Evolutionary conservation across 1,139 yeast species (phyloP).

Genomic region (Blastobotrys raffinosifermentans): DNA sequence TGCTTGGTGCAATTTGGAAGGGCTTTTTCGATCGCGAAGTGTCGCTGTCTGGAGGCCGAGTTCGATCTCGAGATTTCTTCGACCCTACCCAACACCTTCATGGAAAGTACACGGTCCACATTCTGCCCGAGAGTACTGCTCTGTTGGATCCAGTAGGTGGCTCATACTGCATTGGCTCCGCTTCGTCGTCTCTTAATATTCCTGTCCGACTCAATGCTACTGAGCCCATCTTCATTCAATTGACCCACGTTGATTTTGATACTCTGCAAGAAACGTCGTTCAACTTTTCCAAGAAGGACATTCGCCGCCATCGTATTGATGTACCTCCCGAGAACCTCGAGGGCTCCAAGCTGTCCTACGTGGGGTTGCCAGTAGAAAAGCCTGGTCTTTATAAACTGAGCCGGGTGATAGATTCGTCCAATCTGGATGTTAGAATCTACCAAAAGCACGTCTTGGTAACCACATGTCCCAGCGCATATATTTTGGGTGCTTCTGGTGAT

Average conservation of each 20-base stretch:
- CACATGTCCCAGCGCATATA: conserved; percentile 67
- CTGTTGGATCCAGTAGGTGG: conserved; percentile 69
- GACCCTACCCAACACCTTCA: conserved; percentile 71
- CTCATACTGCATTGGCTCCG: conserved; percentile 50
- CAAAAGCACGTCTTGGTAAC: conserved; percentile 64
- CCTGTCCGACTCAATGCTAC: conserved; percentile 84
- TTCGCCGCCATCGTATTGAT: conserved; percentile 35
- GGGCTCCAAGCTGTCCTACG: conserved; percentile 35
- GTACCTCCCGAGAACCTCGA: conserved; percentile 34
- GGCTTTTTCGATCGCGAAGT: conserved; percentile 52
- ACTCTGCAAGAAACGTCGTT: conserved; percentile 43
- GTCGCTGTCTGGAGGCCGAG: conserved; percentile 55
- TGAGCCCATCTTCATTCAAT: conserved; percentile 61
- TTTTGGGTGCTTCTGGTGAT: conserved; percentile 27
- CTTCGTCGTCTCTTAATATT: conserved; percentile 34
- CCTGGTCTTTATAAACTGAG: conserved; percentile 73
- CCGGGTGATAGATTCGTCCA: conserved; percentile 60
- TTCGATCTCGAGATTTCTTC: conserved; percentile 38
- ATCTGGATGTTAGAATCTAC: conserved; percentile 56
- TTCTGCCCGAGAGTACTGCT: conserved; percentile 88
- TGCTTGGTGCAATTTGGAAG: conserved; percentile 45
- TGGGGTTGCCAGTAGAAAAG: conserved; percentile 52
- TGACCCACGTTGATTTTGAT: conserved; percentile 57
- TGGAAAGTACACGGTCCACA: conserved; percentile 81
- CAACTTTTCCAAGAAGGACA: conserved; percentile 53